These are phyloP conservation scores for Dendrobium huoshanense DNA, from an alignment of 106 monocot species.

Conservation along the genomic window DNA sequence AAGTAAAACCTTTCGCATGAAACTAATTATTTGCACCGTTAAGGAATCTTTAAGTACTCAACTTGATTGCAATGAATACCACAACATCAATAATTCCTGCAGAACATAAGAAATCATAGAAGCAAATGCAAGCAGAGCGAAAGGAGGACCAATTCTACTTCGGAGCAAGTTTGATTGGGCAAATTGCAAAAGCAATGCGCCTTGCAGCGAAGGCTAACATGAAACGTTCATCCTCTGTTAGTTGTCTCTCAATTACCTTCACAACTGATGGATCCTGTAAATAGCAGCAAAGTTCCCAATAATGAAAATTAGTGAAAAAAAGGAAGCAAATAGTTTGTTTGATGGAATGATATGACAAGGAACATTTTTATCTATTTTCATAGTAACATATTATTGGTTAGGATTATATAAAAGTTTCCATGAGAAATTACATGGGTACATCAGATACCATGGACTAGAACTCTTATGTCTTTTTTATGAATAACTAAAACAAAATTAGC, in stretches of 20 bases:
- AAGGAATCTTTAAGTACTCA: no score
- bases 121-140: not conserved
- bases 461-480: no score
- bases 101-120: not conserved
- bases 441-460: no score
- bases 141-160: slow-evolving; percentile 20
- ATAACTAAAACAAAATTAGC: no score
- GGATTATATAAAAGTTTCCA: no score
- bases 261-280: slow-evolving; percentile 64
- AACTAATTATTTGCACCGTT: no score
- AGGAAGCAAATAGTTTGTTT: not conserved
- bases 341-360: not conserved
- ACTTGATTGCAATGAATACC: not conserved
- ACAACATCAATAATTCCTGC: not conserved
- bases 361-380: not conserved
- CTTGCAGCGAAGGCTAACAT: slow-evolving; percentile 64
- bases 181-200: slow-evolving; percentile 60
- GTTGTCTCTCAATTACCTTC: slow-evolving; percentile 67
- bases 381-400: no score
- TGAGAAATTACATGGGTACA: no score
- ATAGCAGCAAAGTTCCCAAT: not conserved
- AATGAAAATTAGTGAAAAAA: not conserved
- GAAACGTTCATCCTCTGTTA: slow-evolving; percentile 72
- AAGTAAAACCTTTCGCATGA: no score
- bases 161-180: slow-evolving; percentile 54